Evolutionary conservation across 345 rosid species (phyloP).

Genomic region (Stellera chamaejasme): DNA sequence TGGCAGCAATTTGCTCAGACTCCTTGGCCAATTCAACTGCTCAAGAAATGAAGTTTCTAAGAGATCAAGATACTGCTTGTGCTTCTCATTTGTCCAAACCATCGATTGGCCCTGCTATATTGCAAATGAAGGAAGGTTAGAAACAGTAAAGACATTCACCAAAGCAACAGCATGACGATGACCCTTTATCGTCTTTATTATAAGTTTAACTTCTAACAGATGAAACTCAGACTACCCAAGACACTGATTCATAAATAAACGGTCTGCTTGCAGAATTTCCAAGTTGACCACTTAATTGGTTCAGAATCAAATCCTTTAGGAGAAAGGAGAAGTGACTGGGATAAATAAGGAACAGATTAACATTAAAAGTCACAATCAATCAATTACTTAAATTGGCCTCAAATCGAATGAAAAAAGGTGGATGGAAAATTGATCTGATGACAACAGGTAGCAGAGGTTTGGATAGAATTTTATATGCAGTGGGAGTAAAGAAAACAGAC

Average conservation of each 20-base stretch:
- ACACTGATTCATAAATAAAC: neutral
- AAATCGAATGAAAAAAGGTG: no score
- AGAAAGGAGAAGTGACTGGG: no score
- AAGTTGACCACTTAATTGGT: no score
- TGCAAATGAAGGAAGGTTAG: neutral
- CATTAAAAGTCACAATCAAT: no score
- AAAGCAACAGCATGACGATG: neutral
- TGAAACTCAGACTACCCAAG: neutral
- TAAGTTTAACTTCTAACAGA: neutral
- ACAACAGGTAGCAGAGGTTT: no score
- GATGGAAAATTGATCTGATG: no score
- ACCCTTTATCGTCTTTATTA: slow-evolving; percentile 3
- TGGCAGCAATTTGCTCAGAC: slow-evolving; percentile 11
- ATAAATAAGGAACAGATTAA: no score
- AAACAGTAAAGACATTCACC: slow-evolving; percentile 5
- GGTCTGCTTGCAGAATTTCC: no score
- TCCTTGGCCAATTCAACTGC: slow-evolving; percentile 38
- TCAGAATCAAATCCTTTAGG: no score
- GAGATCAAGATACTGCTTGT: slow-evolving; percentile 40
- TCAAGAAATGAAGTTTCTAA: slow-evolving; percentile 64
- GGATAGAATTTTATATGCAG: no score
- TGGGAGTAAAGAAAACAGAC: no score
- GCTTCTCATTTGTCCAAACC: slow-evolving; percentile 77
- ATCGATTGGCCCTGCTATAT: slow-evolving; percentile 30
- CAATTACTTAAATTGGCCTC: no score